Percentiles rank a stretch among this genome's conserved stretches.
Evolutionary conservation across 176 grass and related monocot species (phyloP).

Genomic region (Pontederia crassipes): DNA sequence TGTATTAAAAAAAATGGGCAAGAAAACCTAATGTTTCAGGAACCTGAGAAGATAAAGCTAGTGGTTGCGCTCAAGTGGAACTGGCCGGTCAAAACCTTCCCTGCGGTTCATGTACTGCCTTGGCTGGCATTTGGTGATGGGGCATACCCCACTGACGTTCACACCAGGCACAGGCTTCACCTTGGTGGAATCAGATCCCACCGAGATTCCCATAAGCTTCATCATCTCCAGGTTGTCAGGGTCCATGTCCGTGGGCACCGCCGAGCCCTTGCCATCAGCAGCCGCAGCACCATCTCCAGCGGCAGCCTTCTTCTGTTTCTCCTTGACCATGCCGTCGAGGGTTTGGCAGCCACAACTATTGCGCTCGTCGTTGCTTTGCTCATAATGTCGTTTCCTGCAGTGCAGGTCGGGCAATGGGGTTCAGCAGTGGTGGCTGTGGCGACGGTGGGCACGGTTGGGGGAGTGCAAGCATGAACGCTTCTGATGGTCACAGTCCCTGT

Average conservation of each 20-base stretch:
- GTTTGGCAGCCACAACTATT: too few relatives aligned
- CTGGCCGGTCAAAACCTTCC: conserved; percentile 78
- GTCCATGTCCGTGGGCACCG: conserved; percentile 15
- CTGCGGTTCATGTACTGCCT: conserved; percentile 98
- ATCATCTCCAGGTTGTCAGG: conserved; percentile 86
- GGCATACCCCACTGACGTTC: conserved; percentile 66
- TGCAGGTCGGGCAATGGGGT: too few relatives aligned
- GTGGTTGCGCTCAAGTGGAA: conserved; percentile 68
- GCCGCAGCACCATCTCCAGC: not conserved
- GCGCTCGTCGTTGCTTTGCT: too few relatives aligned
- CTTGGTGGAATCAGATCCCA: conserved; percentile 90
- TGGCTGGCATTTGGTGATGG: conserved; percentile 79
- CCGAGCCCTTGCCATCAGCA: not conserved
- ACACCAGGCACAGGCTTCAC: conserved; percentile 68
- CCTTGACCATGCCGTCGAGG: not conserved
- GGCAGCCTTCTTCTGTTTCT: conserved; percentile 4
- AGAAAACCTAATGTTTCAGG: conserved; percentile 16
- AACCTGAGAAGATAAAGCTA: conserved; percentile 12
- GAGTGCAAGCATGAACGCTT: conserved; percentile 41
- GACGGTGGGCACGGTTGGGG: not conserved
- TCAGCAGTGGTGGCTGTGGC: too few relatives aligned
- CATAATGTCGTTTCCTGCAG: too few relatives aligned
- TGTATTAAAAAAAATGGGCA: not conserved
- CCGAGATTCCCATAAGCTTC: conserved; percentile 85
- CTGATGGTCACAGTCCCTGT: conserved; percentile 15